Evolutionary conservation across 345 rosid species (phyloP).

Genomic region (Camelina laxa): DNA sequence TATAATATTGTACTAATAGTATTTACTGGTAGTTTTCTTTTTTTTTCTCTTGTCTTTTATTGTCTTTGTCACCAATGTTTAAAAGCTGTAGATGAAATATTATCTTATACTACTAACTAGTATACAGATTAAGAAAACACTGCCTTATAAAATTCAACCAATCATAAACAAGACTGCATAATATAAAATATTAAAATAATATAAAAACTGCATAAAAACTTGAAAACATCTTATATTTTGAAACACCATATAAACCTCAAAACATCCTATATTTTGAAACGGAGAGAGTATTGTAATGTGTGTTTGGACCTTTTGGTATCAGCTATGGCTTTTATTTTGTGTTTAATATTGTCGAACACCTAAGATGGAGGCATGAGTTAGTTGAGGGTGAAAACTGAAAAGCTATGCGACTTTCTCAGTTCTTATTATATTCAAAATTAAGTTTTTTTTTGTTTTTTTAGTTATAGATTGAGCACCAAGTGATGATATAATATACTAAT

Average conservation of each 20-base stretch:
- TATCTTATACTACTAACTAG: neutral
- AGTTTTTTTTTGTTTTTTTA: neutral
- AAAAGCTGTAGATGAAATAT: neutral
- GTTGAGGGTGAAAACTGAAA: neutral
- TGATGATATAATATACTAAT: conserved; percentile 31
- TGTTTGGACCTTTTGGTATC: conserved; percentile 10
- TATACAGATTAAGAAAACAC: no score
- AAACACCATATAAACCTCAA: no score
- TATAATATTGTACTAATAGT: neutral
- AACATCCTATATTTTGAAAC: no score
- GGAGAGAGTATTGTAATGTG: conserved; percentile 3
- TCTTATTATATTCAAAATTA: neutral
- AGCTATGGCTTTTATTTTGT: neutral
- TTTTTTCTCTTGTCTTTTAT: neutral
- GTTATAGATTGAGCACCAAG: conserved; percentile 28
- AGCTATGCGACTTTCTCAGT: conserved; percentile 15
- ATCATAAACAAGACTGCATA: no score
- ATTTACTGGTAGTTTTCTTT: neutral
- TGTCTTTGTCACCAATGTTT: neutral
- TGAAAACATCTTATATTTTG: no score
- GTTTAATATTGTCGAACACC: conserved; percentile 15
- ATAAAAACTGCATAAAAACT: no score
- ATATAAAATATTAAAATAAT: no score
- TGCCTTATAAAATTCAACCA: no score
- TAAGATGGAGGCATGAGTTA: conserved; percentile 3